phyloP scores from a whole-genome alignment of 2,329 filamentous ascomycete species.

The Colletotrichum sp. region DNA sequence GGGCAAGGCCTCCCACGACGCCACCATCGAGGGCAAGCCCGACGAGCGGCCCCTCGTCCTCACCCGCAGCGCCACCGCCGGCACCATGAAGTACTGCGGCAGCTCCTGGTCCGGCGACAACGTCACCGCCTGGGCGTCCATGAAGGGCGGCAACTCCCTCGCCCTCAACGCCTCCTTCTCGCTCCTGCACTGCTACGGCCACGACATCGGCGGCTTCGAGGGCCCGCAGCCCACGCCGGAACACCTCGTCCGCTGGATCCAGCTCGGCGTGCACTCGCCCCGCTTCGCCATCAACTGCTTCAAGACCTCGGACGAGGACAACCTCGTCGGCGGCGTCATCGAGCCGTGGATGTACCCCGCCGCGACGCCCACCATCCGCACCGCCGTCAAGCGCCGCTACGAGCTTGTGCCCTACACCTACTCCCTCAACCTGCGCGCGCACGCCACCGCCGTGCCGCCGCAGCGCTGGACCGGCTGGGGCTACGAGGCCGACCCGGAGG shows the following conservation, averaged over 20 bases:
- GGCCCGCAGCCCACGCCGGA: slow-evolving; percentile 75
- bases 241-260: slow-evolving; percentile 75
- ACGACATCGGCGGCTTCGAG: slow-evolving; percentile 79
- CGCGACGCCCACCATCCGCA: slow-evolving; percentile 66
- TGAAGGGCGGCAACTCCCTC: slow-evolving; percentile 74
- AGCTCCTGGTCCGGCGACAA: slow-evolving; percentile 80
- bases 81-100: slow-evolving; percentile 73
- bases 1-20: slow-evolving; percentile 74
- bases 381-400: slow-evolving; percentile 73
- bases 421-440: slow-evolving; percentile 66
- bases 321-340: slow-evolving; percentile 73
- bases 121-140: slow-evolving; percentile 74
- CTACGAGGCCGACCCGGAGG: slow-evolving; percentile 68
- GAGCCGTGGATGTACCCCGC: slow-evolving; percentile 81
- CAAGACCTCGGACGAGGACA: slow-evolving; percentile 72
- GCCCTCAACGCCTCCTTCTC: slow-evolving; percentile 73
- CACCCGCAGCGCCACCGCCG: slow-evolving; percentile 73
- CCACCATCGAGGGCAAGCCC: slow-evolving; percentile 63
- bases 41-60: slow-evolving; percentile 70
- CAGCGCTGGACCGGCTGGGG: slow-evolving; percentile 79
- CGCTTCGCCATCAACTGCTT: slow-evolving; percentile 81
- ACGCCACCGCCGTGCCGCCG: slow-evolving; percentile 65
- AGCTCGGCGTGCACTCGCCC: slow-evolving; percentile 72
- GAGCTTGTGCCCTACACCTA: slow-evolving; percentile 77
- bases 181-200: slow-evolving; percentile 72